Conservation (phyloP, 106 monocot genomes). For the Triglochin maritima region DNA sequence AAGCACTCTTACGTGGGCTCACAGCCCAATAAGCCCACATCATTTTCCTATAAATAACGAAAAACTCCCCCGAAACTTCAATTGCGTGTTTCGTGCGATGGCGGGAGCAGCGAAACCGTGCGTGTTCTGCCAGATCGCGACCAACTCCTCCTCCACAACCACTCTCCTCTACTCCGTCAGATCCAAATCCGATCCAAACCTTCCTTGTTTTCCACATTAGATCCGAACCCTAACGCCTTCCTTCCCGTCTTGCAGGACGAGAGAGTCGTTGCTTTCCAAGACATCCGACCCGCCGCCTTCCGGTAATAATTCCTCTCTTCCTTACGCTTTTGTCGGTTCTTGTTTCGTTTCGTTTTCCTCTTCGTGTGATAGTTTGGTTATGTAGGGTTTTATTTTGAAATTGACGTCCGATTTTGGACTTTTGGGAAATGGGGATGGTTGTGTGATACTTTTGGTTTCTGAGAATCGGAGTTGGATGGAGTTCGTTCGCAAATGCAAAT, state of each 20-base stretch:
- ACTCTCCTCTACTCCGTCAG: slow-evolving; percentile 42
- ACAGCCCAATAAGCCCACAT: no score
- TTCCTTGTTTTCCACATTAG: background rate
- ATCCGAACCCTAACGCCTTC: background rate
- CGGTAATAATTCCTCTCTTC: slow-evolving; percentile 25
- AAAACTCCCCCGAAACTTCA: no score
- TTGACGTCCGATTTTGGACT: no score
- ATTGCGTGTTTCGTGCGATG: background rate
- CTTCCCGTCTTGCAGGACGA: slow-evolving; percentile 33
- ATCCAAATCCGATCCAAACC: background rate
- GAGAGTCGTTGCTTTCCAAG: slow-evolving; percentile 59
- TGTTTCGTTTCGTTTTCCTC: no score
- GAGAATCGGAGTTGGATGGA: no score
- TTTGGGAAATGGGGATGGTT: no score
- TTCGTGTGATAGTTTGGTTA: no score
- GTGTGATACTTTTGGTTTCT: no score
- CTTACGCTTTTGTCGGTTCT: background rate
- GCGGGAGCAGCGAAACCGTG: background rate
- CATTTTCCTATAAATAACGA: no score
- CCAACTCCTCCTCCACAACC: slow-evolving; percentile 30
- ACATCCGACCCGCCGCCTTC: slow-evolving; percentile 70
- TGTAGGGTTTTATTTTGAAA: no score
- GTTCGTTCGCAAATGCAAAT: no score
- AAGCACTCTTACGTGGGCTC: no score
- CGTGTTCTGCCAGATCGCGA: slow-evolving; percentile 56